Evolutionary conservation across 2,329 filamentous ascomycete genomes (phyloP).

Genomic region (Exophiala dermatitidis): DNA sequence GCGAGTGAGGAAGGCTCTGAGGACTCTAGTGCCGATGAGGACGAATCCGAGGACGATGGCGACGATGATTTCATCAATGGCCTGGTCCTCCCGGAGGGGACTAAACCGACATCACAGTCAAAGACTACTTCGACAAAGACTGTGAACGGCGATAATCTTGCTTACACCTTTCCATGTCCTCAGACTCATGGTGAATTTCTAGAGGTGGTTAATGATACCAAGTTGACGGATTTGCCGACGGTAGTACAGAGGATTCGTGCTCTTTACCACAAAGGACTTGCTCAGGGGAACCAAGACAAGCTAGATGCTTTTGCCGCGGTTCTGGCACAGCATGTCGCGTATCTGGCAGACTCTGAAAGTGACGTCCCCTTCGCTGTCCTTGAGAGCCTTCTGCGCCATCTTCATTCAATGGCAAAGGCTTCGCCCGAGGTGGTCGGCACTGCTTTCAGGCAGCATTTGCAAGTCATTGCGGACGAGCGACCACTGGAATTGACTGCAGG

Average conservation of each 20-base stretch:
- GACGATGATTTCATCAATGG: conserved; percentile 69
- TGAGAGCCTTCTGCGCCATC: conserved; percentile 76
- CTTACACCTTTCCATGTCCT: conserved; percentile 82
- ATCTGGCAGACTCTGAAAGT: conserved; percentile 45
- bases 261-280: conserved; percentile 82
- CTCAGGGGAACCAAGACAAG: conserved; percentile 75
- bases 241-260: conserved; percentile 85
- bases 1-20: conserved; percentile 37
- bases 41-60: conserved; percentile 48
- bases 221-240: conserved; percentile 60
- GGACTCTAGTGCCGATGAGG: conserved; percentile 46
- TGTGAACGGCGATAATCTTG: conserved; percentile 50
- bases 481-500: conserved; percentile 52
- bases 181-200: conserved; percentile 68
- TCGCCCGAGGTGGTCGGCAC: conserved; percentile 71
- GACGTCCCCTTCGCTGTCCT: conserved; percentile 55
- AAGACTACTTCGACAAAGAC: conserved; percentile 45
- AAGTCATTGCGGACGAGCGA: conserved; percentile 46
- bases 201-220: conserved; percentile 54
- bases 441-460: conserved; percentile 68
- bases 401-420: conserved; percentile 85
- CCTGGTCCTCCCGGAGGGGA: conserved; percentile 43
- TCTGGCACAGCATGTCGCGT: conserved; percentile 50
- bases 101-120: conserved; percentile 43
- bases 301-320: conserved; percentile 51